These are phyloP conservation scores for Mollisiaceae sp. DNA, from an alignment of 2,329 filamentous ascomycete species.

Conservation along the genomic window DNA sequence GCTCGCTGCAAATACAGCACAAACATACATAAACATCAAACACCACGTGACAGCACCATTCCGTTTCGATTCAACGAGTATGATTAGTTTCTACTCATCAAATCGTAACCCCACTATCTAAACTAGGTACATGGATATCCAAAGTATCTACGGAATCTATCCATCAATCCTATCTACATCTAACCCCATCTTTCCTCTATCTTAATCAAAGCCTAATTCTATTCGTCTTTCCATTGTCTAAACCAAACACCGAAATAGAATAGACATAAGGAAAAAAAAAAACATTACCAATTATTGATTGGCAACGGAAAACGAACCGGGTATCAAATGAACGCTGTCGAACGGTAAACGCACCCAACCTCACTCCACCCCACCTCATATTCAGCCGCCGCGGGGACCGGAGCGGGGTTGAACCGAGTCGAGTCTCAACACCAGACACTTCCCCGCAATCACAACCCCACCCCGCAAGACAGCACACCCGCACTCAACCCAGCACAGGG, in stretches of 20 bases:
- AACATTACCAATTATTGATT: conserved; percentile 21
- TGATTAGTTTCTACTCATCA: conserved; percentile 13
- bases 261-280: conserved; percentile 9
- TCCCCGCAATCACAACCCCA: too few relatives aligned
- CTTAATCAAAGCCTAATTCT: background rate
- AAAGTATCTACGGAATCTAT: conserved; percentile 15
- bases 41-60: background rate
- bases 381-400: background rate
- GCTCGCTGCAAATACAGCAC: too few relatives aligned
- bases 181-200: too few relatives aligned
- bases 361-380: too few relatives aligned
- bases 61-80: background rate
- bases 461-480: too few relatives aligned
- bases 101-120: conserved; percentile 4
- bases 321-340: background rate
- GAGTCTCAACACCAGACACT: too few relatives aligned
- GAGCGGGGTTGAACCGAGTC: too few relatives aligned
- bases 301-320: background rate
- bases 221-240: background rate
- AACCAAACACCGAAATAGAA: conserved; percentile 2
- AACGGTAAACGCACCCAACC: background rate
- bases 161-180: conserved; percentile 15
- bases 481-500: too few relatives aligned
- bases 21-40: too few relatives aligned
- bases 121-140: conserved; percentile 5